phyloP scores from a whole-genome alignment of 768 basidiomycete genomes.

The Kondoa malvinella region DNA sequence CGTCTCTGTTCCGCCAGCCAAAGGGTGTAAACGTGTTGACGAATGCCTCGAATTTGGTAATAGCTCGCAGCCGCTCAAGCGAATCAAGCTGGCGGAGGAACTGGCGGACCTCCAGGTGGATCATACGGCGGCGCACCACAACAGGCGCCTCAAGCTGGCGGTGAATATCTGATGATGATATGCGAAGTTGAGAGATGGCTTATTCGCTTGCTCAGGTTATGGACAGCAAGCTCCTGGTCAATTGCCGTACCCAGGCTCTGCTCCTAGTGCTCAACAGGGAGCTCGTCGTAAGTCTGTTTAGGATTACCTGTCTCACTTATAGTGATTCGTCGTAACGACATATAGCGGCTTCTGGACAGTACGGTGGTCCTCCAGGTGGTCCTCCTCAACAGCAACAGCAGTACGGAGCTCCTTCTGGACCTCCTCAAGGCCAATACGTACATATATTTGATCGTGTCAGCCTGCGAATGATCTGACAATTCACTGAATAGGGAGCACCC shows the following conservation, averaged over 20 bases:
- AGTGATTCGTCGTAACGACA: no score
- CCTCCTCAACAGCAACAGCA: constrained; percentile 12
- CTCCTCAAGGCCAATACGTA: constrained; percentile 10
- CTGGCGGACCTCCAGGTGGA: constrained; percentile 6
- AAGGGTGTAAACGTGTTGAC: background rate
- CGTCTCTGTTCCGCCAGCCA: background rate
- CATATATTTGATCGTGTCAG: no score
- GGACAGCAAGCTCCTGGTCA: background rate
- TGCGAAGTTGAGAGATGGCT: background rate
- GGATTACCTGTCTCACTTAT: background rate
- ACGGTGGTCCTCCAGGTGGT: constrained; percentile 12
- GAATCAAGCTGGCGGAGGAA: constrained; percentile 16
- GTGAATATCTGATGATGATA: constrained; percentile 3
- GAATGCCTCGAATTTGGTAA: constrained; percentile 1
- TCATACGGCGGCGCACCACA: background rate
- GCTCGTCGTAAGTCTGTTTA: background rate
- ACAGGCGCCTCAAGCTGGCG: background rate
- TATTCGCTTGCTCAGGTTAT: background rate
- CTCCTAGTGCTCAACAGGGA: constrained; percentile 9
- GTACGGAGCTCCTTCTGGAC: constrained; percentile 15
- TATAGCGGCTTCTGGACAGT: no score
- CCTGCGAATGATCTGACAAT: no score
- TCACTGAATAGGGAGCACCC: no score
- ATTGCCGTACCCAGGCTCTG: background rate
- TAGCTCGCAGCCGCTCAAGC: constrained; percentile 18